phyloP scores from a whole-genome alignment of 2,329 filamentous ascomycete genomes.

The Didymella pinodella region DNA sequence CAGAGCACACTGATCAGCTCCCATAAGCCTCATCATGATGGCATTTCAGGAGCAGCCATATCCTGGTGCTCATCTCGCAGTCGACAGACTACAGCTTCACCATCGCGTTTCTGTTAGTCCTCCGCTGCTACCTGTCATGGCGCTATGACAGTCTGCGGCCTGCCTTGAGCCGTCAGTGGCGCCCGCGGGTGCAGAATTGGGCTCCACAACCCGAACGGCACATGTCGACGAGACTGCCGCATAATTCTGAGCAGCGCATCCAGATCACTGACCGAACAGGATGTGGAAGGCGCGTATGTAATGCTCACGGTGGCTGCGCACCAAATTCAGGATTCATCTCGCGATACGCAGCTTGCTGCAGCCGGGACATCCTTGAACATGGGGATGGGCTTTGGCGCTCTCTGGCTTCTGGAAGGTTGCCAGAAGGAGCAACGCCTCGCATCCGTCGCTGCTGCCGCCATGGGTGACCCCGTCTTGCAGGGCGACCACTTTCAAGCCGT shows the following conservation, averaged over 20 bases:
- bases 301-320: slow-evolving; percentile 7
- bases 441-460: slow-evolving; percentile 29
- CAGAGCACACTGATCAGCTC: slow-evolving; percentile 34
- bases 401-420: slow-evolving; percentile 38
- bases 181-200: slow-evolving; percentile 38
- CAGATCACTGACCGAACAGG: slow-evolving; percentile 10
- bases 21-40: slow-evolving; percentile 37
- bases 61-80: slow-evolving; percentile 43
- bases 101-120: slow-evolving; percentile 38
- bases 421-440: slow-evolving; percentile 34
- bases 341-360: slow-evolving; percentile 21
- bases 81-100: slow-evolving; percentile 39
- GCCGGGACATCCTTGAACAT: slow-evolving; percentile 25
- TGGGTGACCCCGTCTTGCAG: slow-evolving; percentile 28
- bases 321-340: slow-evolving; percentile 12
- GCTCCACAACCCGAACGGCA: slow-evolving; percentile 30
- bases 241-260: slow-evolving; percentile 15
- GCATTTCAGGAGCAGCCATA: slow-evolving; percentile 39
- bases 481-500: slow-evolving; percentile 34
- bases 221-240: slow-evolving; percentile 11
- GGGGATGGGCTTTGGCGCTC: slow-evolving; percentile 24
- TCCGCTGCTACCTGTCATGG: slow-evolving; percentile 38
- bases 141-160: slow-evolving; percentile 44
- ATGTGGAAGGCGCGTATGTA: slow-evolving; percentile 9
- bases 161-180: slow-evolving; percentile 46